These are phyloP conservation scores for Chlorociboria aeruginascens DNA, from an alignment of 495 filamentous ascomycete species.

Conservation along the genomic window DNA sequence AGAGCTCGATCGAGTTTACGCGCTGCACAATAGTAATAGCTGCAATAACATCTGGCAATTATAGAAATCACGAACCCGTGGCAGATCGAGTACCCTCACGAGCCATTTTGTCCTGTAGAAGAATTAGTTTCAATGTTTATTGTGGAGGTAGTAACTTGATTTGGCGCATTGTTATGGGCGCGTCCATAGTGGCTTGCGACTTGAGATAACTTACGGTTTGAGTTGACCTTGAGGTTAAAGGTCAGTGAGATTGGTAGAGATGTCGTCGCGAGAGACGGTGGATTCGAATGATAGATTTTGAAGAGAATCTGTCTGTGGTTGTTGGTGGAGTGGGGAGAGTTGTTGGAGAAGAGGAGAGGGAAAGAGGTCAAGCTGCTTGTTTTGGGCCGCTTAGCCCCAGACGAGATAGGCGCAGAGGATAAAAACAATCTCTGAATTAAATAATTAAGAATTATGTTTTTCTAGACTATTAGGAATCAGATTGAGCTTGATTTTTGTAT, in stretches of 20 bases:
- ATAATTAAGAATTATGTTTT: background rate
- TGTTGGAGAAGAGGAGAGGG: conserved; percentile 3
- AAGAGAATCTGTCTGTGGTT: conserved; percentile 2
- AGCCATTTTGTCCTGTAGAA: conserved; percentile 29
- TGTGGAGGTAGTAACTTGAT: conserved; percentile 17
- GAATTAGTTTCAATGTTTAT: conserved; percentile 17
- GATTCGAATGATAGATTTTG: conserved; percentile 1
- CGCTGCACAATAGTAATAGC: conserved; percentile 9
- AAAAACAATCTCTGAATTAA: background rate
- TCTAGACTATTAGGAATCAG: no score
- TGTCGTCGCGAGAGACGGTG: conserved; percentile 6
- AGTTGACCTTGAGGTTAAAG: background rate
- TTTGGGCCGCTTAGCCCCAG: background rate
- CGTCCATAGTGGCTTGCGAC: conserved; percentile 9
- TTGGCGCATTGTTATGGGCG: conserved; percentile 10
- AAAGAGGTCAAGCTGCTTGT: background rate
- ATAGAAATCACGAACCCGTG: conserved; percentile 22
- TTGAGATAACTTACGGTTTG: conserved; percentile 17
- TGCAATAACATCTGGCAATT: background rate
- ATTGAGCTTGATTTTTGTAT: no score
- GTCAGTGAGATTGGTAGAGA: background rate
- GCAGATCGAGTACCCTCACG: conserved; percentile 43
- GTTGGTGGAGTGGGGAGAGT: conserved; percentile 4
- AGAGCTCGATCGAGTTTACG: conserved; percentile 7
- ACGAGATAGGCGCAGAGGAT: background rate